A percentile compares a stretch with the other conserved stretches of the same genome.
Conservation (phyloP, 345 rosid species). For the Moricandia moricandioides region DNA sequence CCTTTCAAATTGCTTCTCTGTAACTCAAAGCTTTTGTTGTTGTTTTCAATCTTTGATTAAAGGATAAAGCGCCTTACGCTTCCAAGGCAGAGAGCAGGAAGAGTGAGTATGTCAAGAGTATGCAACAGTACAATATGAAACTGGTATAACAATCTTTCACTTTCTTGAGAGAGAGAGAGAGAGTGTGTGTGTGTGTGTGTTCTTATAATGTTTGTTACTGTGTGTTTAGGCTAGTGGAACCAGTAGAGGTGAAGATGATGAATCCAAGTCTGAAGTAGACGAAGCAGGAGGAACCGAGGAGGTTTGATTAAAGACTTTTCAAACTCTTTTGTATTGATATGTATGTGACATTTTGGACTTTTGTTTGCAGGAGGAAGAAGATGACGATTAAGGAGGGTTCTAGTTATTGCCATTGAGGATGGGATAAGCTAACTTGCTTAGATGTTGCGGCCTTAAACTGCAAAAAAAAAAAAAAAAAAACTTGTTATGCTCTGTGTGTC, state of each 20-base stretch:
- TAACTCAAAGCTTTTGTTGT: not conserved
- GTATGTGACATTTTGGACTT: not conserved
- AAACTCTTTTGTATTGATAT: not conserved
- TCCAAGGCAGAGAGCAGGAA: conserved; percentile 61
- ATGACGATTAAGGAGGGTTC: conserved; percentile 40
- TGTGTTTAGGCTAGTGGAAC: conserved; percentile 49
- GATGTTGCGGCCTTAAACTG: conserved; percentile 13
- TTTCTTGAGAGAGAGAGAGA: not conserved
- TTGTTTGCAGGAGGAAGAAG: conserved; percentile 56
- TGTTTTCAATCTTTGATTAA: not conserved
- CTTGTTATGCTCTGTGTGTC: conserved; percentile 31
- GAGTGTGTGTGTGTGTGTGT: not conserved
- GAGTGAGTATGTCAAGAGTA: conserved; percentile 57
- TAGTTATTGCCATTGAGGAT: conserved; percentile 19
- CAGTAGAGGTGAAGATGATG: conserved; percentile 54
- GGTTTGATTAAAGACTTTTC: conserved; percentile 34
- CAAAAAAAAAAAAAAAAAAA: no score
- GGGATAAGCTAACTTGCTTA: conserved; percentile 24
- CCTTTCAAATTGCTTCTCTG: not conserved
- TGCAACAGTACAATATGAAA: conserved; percentile 61
- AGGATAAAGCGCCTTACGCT: conserved; percentile 70
- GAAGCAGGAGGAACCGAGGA: conserved; percentile 57
- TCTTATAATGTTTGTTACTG: not conserved
- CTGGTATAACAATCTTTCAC: conserved; percentile 37
- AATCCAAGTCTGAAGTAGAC: conserved; percentile 73